A percentile compares a stretch with the other conserved stretches of the same genome.
Conservation (phyloP, 192 early-diverging fungal species). For the Coemansia javaensis region DNA sequence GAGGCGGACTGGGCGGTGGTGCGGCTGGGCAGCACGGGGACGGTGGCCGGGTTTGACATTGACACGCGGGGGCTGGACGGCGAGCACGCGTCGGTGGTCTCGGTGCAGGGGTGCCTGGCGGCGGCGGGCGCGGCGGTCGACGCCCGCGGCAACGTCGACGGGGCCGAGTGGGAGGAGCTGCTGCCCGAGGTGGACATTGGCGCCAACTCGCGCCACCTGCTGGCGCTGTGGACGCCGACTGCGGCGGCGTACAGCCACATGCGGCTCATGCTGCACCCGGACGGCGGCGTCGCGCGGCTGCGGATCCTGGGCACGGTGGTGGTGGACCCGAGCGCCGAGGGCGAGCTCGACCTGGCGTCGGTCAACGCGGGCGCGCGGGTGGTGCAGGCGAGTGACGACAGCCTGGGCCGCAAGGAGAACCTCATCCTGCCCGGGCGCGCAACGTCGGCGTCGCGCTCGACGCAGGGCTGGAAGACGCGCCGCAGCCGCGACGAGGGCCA, state of each 20-base stretch:
- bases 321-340: conserved; percentile 17
- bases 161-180: conserved; percentile 58
- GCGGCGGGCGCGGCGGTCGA: conserved; percentile 12
- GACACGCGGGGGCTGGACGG: conserved; percentile 88
- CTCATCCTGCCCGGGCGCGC: conserved; percentile 73
- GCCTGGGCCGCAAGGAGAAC: conserved; percentile 63
- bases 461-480: conserved; percentile 87
- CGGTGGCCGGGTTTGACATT: conserved; percentile 74
- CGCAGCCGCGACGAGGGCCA: conserved; percentile 60
- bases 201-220: conserved; percentile 59
- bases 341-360: conserved; percentile 59
- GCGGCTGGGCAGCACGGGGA: conserved; percentile 75
- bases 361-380: conserved; percentile 58
- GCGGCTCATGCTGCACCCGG: conserved; percentile 63
- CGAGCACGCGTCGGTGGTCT: conserved; percentile 74
- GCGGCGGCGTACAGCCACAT: conserved; percentile 53
- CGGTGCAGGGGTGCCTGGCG: conserved; percentile 66
- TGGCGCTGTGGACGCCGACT: conserved; percentile 53
- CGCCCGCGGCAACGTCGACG: conserved; percentile 34
- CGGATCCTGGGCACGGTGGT: conserved; percentile 60
- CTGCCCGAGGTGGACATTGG: conserved; percentile 63
- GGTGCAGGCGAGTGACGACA: conserved; percentile 61
- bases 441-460: conserved; percentile 50
- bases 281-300: conserved; percentile 72
- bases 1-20: conserved; percentile 84